These are phyloP conservation scores for Curvularia sp. DNA, from an alignment of 2,329 filamentous ascomycete genomes.

Conservation along the genomic window DNA sequence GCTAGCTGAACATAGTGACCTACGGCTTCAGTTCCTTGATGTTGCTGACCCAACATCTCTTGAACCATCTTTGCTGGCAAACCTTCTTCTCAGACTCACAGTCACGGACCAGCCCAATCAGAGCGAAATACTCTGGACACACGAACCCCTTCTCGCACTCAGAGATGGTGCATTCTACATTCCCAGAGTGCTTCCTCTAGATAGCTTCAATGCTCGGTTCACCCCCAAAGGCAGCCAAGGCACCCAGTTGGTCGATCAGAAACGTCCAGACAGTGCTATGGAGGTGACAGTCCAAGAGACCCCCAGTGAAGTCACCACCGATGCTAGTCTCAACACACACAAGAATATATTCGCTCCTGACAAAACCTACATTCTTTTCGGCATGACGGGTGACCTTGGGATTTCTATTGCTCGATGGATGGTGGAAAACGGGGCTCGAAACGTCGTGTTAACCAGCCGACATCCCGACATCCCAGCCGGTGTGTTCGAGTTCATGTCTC, in stretches of 20 bases:
- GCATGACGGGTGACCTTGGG: constrained; percentile 32
- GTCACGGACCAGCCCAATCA: background rate
- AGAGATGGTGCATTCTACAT: constrained; percentile 13
- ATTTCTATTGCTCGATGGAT: constrained; percentile 31
- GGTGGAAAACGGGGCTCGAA: constrained; percentile 30
- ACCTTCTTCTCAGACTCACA: constrained; percentile 11
- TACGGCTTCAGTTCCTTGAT: constrained; percentile 18
- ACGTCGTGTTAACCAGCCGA: constrained; percentile 50
- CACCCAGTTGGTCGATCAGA: too few species aligned
- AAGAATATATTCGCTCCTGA: constrained; percentile 8
- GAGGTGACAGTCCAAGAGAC: too few species aligned
- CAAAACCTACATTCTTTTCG: constrained; percentile 31
- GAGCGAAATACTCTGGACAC: constrained; percentile 10
- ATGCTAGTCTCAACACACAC: background rate
- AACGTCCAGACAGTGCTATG: too few species aligned
- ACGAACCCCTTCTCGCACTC: constrained; percentile 9
- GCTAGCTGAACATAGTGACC: constrained; percentile 5
- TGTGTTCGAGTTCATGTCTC: constrained; percentile 11
- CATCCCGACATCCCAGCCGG: constrained; percentile 45
- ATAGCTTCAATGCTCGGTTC: background rate
- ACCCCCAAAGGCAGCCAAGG: background rate
- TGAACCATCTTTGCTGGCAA: constrained; percentile 4
- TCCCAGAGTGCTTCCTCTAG: constrained; percentile 10
- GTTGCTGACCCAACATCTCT: constrained; percentile 3
- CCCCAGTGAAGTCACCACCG: background rate